Evolutionary conservation across 208 protist genomes (phyloP).

Genomic region (Acanthamoeba triangularis): DNA sequence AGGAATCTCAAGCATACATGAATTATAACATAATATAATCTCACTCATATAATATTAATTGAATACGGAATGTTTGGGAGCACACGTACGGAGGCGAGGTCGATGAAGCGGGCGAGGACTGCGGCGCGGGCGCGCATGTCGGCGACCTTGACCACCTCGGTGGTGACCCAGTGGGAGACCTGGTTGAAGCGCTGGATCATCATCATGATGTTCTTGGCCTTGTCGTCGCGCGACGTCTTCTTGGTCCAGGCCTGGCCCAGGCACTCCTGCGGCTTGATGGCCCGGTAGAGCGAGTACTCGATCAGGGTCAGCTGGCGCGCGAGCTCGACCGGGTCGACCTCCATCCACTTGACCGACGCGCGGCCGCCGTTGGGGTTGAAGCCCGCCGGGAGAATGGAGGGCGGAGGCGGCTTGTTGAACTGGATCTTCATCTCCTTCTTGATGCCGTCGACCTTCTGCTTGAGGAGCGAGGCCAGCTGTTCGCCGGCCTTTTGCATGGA

Average conservation of each 20-base stretch:
- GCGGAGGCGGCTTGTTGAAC: slow-evolving; percentile 51
- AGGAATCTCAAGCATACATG: neutral
- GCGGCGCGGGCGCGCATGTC: slow-evolving; percentile 33
- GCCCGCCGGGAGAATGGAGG: slow-evolving; percentile 13
- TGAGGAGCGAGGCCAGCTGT: slow-evolving; percentile 47
- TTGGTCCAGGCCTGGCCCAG: slow-evolving; percentile 78
- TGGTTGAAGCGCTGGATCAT: slow-evolving; percentile 77
- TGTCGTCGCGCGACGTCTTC: slow-evolving; percentile 63
- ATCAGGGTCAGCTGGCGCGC: slow-evolving; percentile 76
- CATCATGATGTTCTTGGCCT: slow-evolving; percentile 70
- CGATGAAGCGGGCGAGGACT: slow-evolving; percentile 65
- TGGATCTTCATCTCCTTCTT: slow-evolving; percentile 64
- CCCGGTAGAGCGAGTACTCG: slow-evolving; percentile 61
- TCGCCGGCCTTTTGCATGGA: slow-evolving; percentile 74
- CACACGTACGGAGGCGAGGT: slow-evolving; percentile 68
- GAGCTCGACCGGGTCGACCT: slow-evolving; percentile 59
- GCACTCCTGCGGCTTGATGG: slow-evolving; percentile 75
- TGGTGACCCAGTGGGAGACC: slow-evolving; percentile 74
- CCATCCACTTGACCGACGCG: neutral
- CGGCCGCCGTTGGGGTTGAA: neutral
- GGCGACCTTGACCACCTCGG: slow-evolving; percentile 67
- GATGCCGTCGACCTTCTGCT: slow-evolving; percentile 62
- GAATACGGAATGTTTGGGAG: neutral
- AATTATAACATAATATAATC: neutral
- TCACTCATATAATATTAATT: too few relatives aligned